phyloP scores from a whole-genome alignment of 1,284 basidiomycete species.

The Uromyces viciae-fabae region DNA sequence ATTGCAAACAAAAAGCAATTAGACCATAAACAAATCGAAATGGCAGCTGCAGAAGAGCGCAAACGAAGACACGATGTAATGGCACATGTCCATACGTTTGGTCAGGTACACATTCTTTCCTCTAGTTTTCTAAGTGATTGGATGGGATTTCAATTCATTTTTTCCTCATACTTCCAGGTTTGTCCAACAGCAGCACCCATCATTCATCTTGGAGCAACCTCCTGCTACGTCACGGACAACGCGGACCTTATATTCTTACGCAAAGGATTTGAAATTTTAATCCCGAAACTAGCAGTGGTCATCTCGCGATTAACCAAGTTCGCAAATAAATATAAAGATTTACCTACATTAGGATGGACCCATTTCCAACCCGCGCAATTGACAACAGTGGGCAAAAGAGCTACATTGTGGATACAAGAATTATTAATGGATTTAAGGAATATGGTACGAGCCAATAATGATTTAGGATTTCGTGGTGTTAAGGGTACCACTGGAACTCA shows the following conservation, averaged over 20 bases:
- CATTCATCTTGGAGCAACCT: constrained; percentile 55
- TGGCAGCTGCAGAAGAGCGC: constrained; percentile 55
- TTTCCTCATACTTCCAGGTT: constrained; percentile 40
- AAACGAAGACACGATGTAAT: constrained; percentile 54
- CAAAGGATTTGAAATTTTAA: constrained; percentile 52
- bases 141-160: background rate
- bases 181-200: constrained; percentile 54
- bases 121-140: background rate
- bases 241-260: constrained; percentile 55
- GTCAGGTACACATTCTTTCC: constrained; percentile 33
- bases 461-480: constrained; percentile 95
- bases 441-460: constrained; percentile 81
- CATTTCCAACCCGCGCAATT: constrained; percentile 99
- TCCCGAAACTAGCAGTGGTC: constrained; percentile 54
- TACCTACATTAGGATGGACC: constrained; percentile 74
- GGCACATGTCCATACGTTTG: constrained; percentile 55
- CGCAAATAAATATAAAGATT: constrained; percentile 52
- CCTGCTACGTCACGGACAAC: constrained; percentile 56
- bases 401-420: constrained; percentile 90
- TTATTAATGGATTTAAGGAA: constrained; percentile 95
- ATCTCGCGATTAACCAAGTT: constrained; percentile 53
- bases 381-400: constrained; percentile 98
- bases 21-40: constrained; percentile 54
- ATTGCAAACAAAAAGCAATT: constrained; percentile 46
- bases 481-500: constrained; percentile 99